Evolutionary conservation across 768 basidiomycete species (phyloP).

Genomic region (Termitomyces titanicus): DNA sequence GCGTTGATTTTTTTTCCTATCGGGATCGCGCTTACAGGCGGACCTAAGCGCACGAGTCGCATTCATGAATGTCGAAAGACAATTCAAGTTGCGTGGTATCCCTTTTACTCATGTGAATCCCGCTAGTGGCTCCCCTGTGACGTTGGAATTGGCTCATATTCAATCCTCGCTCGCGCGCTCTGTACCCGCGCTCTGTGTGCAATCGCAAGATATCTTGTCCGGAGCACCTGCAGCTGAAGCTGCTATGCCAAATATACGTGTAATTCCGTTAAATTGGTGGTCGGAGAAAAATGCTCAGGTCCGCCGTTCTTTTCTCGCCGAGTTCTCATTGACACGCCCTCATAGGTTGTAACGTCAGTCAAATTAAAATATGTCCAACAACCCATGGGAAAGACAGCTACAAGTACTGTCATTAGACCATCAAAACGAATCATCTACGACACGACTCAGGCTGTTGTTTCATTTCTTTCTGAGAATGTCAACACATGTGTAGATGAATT

Average conservation of each 20-base stretch:
- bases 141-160: slow-evolving; percentile 48
- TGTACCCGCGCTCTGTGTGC: slow-evolving; percentile 81
- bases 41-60: slow-evolving; percentile 75
- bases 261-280: slow-evolving; percentile 92
- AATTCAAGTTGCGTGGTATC: slow-evolving; percentile 79
- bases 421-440: slow-evolving; percentile 90
- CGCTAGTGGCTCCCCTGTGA: slow-evolving; percentile 31
- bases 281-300: slow-evolving; percentile 69
- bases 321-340: slow-evolving; percentile 1
- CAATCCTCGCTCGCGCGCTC: slow-evolving; percentile 75
- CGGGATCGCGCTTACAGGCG: not conserved
- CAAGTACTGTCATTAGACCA: slow-evolving; percentile 68
- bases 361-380: slow-evolving; percentile 90
- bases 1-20: slow-evolving; percentile 7
- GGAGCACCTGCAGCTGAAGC: slow-evolving; percentile 87
- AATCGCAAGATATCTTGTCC: slow-evolving; percentile 75
- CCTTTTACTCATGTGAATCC: slow-evolving; percentile 76
- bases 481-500: slow-evolving; percentile 89
- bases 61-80: slow-evolving; percentile 84
- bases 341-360: slow-evolving; percentile 81
- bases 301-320: slow-evolving; percentile 2
- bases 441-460: slow-evolving; percentile 82
- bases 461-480: slow-evolving; percentile 83
- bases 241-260: slow-evolving; percentile 88
- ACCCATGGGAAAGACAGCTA: slow-evolving; percentile 70